A percentile compares a stretch with the other conserved stretches of the same genome.
Conservation (phyloP, 768 basidiomycete genomes). For the Exidia glandulosa region DNA sequence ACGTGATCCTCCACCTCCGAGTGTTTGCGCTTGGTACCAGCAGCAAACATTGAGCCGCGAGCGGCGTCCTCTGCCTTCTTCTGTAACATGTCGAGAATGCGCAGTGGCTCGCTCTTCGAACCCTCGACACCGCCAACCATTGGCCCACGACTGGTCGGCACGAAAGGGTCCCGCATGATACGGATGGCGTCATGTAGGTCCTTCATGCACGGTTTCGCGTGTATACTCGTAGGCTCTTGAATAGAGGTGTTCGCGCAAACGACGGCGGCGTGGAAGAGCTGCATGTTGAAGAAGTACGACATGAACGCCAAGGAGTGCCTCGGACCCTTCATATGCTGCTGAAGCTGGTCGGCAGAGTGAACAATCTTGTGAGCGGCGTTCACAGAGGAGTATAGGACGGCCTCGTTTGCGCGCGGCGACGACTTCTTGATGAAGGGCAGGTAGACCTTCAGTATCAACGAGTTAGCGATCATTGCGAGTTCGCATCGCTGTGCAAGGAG, state of each 20-base stretch:
- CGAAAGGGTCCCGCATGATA: slow-evolving; percentile 26
- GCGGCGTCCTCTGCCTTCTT: slow-evolving; percentile 27
- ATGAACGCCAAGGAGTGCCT: slow-evolving; percentile 16
- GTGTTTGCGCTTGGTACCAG: slow-evolving; percentile 35
- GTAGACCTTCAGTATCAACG: slow-evolving; percentile 52
- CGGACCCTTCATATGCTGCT: slow-evolving; percentile 2
- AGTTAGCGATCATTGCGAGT: slow-evolving; percentile 46
- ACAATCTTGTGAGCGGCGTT: slow-evolving; percentile 54
- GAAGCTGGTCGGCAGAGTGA: slow-evolving; percentile 30
- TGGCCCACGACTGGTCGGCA: slow-evolving; percentile 21
- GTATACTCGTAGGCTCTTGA: slow-evolving; percentile 36
- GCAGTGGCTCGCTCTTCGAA: slow-evolving; percentile 25
- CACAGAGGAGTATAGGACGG: slow-evolving; percentile 46
- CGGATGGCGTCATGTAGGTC: slow-evolving; percentile 34
- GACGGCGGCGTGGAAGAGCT: slow-evolving; percentile 56
- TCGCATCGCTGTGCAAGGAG: slow-evolving; percentile 46
- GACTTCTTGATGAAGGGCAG: slow-evolving; percentile 48
- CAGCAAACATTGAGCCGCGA: neutral
- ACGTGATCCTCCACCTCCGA: slow-evolving; percentile 23
- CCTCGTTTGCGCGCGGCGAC: slow-evolving; percentile 27
- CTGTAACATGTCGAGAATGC: slow-evolving; percentile 28
- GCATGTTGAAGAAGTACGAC: slow-evolving; percentile 48
- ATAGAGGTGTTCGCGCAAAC: slow-evolving; percentile 54
- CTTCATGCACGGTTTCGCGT: slow-evolving; percentile 36
- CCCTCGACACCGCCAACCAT: slow-evolving; percentile 24